Evolutionary conservation across 441 rosid genomes (phyloP).

Genomic region (Populus hybrid): DNA sequence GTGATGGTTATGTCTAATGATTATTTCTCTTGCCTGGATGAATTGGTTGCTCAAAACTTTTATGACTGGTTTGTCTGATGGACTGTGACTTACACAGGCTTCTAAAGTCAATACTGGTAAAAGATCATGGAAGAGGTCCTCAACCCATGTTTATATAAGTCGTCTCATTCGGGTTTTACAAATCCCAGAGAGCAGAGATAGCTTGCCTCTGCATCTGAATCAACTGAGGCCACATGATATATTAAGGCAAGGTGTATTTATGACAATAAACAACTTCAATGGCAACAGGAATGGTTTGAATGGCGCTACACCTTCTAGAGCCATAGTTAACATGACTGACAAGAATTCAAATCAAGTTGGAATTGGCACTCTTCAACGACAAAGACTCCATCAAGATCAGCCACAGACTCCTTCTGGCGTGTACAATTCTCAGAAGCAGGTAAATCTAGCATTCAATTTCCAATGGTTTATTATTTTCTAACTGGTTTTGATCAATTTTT

Average conservation of each 20-base stretch:
- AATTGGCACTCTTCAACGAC: slow-evolving; percentile 25
- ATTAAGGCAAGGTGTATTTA: slow-evolving; percentile 33
- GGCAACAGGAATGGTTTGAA: slow-evolving; percentile 26
- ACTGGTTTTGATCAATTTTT: slow-evolving; percentile 15
- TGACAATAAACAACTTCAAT: slow-evolving; percentile 26
- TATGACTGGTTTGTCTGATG: slow-evolving; percentile 14
- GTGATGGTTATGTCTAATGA: slow-evolving; percentile 25
- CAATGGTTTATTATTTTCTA: slow-evolving; percentile 8
- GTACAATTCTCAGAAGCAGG: slow-evolving; percentile 44
- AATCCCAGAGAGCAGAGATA: slow-evolving; percentile 35
- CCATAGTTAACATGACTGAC: slow-evolving; percentile 10
- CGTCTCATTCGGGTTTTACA: slow-evolving; percentile 50
- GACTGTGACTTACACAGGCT: slow-evolving; percentile 29
- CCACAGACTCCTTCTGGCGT: slow-evolving; percentile 24
- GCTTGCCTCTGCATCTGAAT: slow-evolving; percentile 19
- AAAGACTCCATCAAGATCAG: slow-evolving; percentile 23
- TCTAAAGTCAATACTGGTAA: slow-evolving; percentile 22
- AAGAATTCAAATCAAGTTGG: slow-evolving; percentile 28
- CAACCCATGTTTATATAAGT: slow-evolving; percentile 64
- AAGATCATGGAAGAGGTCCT: slow-evolving; percentile 49
- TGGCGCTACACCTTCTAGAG: slow-evolving; percentile 18
- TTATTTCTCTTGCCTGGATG: slow-evolving; percentile 6
- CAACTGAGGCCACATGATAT: slow-evolving; percentile 33
- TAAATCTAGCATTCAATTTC: slow-evolving; percentile 15
- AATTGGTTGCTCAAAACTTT: neutral